A percentile compares a stretch with the other conserved stretches of the same genome.
Conservation (phyloP, 2,329 filamentous ascomycete species). For the Sporothrix dimorphospora region DNA sequence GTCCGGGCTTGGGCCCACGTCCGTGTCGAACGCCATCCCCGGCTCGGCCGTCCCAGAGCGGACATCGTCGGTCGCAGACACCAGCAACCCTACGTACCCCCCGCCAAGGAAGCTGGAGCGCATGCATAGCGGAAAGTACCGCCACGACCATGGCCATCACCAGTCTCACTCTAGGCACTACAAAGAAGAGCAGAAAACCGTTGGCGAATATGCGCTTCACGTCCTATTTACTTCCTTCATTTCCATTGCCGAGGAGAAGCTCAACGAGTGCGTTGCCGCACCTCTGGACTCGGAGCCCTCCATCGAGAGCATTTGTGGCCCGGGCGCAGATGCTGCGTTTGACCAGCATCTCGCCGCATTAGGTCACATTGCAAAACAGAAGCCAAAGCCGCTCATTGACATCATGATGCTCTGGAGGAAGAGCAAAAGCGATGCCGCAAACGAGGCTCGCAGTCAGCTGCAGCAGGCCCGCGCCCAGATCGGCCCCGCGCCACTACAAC, state of each 20-base stretch:
- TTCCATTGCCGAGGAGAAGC: slow-evolving; percentile 92
- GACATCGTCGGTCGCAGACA: slow-evolving; percentile 52
- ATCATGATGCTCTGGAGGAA: slow-evolving; percentile 99
- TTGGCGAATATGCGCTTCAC: slow-evolving; percentile 96
- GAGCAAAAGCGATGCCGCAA: slow-evolving; percentile 87
- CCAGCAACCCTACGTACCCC: slow-evolving; percentile 43
- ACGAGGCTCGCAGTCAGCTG: slow-evolving; percentile 63
- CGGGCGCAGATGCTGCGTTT: slow-evolving; percentile 83
- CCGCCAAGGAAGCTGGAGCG: slow-evolving; percentile 60
- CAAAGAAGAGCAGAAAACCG: slow-evolving; percentile 81
- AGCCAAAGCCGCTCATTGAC: slow-evolving; percentile 93
- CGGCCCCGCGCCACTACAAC: slow-evolving; percentile 56
- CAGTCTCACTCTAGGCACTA: slow-evolving; percentile 74
- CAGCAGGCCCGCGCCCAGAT: slow-evolving; percentile 54
- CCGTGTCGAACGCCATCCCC: slow-evolving; percentile 22
- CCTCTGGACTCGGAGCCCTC: slow-evolving; percentile 79
- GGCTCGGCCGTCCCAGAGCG: slow-evolving; percentile 47
- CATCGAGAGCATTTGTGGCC: slow-evolving; percentile 88
- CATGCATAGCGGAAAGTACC: slow-evolving; percentile 66
- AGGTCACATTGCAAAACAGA: slow-evolving; percentile 90
- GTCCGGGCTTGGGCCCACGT: slow-evolving; percentile 22
- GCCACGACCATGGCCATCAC: slow-evolving; percentile 73
- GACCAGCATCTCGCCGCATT: slow-evolving; percentile 93
- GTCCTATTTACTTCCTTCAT: slow-evolving; percentile 98
- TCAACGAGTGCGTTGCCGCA: slow-evolving; percentile 82